A percentile compares a stretch with the other conserved stretches of the same genome.
These are phyloP conservation scores for Trametes sp. DNA, from an alignment of 1,284 basidiomycete genomes.

Conservation along the genomic window DNA sequence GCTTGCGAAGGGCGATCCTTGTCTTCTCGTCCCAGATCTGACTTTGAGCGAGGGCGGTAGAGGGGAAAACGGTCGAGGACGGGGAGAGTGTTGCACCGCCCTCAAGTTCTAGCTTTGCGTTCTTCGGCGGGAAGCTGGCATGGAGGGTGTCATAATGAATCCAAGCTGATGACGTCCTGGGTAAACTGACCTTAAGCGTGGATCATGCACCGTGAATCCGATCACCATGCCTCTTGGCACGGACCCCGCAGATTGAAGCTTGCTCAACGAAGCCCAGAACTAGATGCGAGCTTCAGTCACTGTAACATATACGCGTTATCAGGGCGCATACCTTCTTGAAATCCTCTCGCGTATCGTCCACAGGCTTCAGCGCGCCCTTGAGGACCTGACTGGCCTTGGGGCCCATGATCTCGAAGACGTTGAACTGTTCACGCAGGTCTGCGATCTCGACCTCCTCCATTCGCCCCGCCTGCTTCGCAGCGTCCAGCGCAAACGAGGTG, in stretches of 20 bases:
- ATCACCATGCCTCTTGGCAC: slow-evolving; percentile 76
- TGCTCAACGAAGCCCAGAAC: slow-evolving; percentile 74
- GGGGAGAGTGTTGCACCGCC: slow-evolving; percentile 33
- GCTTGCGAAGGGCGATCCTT: slow-evolving; percentile 62
- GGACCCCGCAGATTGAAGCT: slow-evolving; percentile 70
- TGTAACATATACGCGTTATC: too few relatives aligned
- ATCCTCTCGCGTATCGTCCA: slow-evolving; percentile 60
- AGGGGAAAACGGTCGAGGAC: slow-evolving; percentile 58
- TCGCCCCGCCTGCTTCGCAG: slow-evolving; percentile 44
- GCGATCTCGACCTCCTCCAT: slow-evolving; percentile 64
- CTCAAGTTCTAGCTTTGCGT: slow-evolving; percentile 54
- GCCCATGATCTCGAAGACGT: slow-evolving; percentile 88
- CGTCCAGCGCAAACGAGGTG: slow-evolving; percentile 58
- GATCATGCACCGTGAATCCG: slow-evolving; percentile 84
- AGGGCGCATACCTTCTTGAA: slow-evolving; percentile 64
- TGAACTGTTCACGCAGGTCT: slow-evolving; percentile 75
- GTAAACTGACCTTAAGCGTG: slow-evolving; percentile 70
- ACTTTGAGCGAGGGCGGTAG: slow-evolving; percentile 63
- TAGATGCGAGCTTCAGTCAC: too few relatives aligned
- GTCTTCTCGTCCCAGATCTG: slow-evolving; percentile 74
- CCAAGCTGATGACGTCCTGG: not conserved
- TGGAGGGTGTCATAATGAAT: not conserved
- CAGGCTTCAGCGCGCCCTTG: slow-evolving; percentile 71
- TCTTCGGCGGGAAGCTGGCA: slow-evolving; percentile 81
- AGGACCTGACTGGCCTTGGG: slow-evolving; percentile 83